These are phyloP conservation scores for Amanita pseudoporphyria DNA, from an alignment of 768 basidiomycete species.

Conservation along the genomic window DNA sequence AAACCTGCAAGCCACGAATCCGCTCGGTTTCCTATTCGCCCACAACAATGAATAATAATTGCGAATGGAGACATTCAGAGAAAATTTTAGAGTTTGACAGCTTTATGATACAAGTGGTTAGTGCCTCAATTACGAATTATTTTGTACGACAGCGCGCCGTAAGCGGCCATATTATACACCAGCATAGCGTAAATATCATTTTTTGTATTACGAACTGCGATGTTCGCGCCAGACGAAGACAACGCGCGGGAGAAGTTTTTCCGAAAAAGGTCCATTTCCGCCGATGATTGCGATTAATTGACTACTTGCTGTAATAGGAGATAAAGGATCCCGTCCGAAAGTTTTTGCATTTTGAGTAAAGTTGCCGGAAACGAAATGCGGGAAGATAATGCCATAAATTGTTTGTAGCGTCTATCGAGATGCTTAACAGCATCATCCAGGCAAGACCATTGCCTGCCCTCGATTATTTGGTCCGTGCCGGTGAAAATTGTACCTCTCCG, in stretches of 20 bases:
- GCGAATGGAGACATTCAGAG: not conserved
- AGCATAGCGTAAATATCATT: not conserved
- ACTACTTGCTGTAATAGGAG: slow-evolving; percentile 26
- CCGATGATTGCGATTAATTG: slow-evolving; percentile 7
- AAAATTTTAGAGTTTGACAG: slow-evolving; percentile 3
- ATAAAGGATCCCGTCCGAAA: slow-evolving; percentile 30
- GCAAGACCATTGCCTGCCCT: slow-evolving; percentile 6
- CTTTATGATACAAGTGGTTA: not conserved
- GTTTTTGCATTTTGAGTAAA: slow-evolving; percentile 26
- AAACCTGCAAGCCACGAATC: not conserved
- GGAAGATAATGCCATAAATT: slow-evolving; percentile 20
- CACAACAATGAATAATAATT: not conserved
- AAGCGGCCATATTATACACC: not conserved
- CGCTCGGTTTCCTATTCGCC: not conserved
- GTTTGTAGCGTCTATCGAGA: slow-evolving; percentile 20
- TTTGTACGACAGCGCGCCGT: not conserved
- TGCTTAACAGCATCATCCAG: slow-evolving; percentile 17
- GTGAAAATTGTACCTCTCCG: not conserved
- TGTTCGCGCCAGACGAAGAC: not conserved
- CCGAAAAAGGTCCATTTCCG: not conserved
- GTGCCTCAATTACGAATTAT: not conserved
- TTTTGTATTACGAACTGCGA: not conserved
- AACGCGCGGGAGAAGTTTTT: slow-evolving; percentile 4
- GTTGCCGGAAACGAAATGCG: slow-evolving; percentile 25
- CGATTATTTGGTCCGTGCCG: slow-evolving; percentile 4